Evolutionary conservation across 1,284 basidiomycete species (phyloP), one percentile per base, ranked within the genome.

Genomic region (Ustilago bromivora): DNA sequence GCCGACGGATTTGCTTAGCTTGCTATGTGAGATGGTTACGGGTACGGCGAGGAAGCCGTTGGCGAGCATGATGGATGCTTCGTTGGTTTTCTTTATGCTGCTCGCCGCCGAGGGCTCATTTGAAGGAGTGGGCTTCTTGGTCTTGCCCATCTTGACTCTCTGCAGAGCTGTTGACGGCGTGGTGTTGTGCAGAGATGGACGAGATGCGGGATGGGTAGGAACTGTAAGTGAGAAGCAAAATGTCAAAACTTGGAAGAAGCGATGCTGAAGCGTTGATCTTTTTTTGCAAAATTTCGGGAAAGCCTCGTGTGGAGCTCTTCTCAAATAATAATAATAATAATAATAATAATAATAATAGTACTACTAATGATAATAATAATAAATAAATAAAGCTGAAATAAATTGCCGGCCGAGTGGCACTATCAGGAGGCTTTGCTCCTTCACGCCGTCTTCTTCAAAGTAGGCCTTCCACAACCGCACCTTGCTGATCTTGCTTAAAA

Each of bases 41-140:
- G 74, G 74, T 1, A 76, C 65, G 2, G 74, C 74, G 12, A 67
- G 62, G 23, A 76, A 76, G 12, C 74, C 74, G 23, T 71, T 71
- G 2, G 43, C 4, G 2, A 76, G 59, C 32, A 47, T 6, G 38
- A 72, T 64, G 34, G 54, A 57, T 3, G 59, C 40, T 10, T 52
- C 32, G 12, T 35, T 41, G n/a, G 11, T 49, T 3, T 17, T n/a
- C 10, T 19, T 59, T 5, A n/a, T 4, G 34, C 54, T 56, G 35
- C 19, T 36, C 5, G 34, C 4, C n/a, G 3, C 13, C 28, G 53
- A 38, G 3, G 40, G 43, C 35, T 57, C 57, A 31, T 23, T 34
- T 10, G 51, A 13, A 0, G 40, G 28, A 1, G 31, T n/a, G 11
- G 6, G 3, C 19, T 59, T 56, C 23, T 61, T 60, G 31, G 10